Evolutionary conservation across 768 basidiomycete species (phyloP), one percentile per base, ranked within the genome.

Genomic region (Boletus rubroflammeus): DNA sequence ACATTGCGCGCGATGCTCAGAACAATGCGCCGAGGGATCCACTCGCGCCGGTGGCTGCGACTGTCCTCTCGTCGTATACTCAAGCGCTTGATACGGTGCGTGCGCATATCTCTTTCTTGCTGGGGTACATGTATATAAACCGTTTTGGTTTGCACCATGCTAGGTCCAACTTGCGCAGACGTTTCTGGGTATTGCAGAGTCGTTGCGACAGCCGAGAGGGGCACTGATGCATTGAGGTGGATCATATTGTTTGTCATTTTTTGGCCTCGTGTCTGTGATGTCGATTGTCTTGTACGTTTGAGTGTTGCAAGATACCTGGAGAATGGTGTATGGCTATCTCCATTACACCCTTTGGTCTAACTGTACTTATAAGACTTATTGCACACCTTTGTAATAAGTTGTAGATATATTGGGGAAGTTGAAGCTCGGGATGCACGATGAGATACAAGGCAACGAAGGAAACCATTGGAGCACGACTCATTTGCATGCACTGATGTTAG

Each of bases 121-220:
- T 13, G 4, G 9, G 14, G 13, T 31, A 15, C 13, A n/a, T 32
- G 23, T 2, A 28, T n/a, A 1, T 14, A 17, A 17, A 26, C 7
- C 3, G 11, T 31, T 44, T 13, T 6, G 21, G 19, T 17, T 15
- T 51, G n/a, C n/a, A n/a, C 7, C 15, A 10, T 6, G 3, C 35
- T 11, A 84, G 82, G 72, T 83, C 13, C 76, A 74, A 54, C 73
- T 84, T 10, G 77, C 82, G 0, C 73, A 83, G 59, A 79, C 83
- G 3, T 84, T 85, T 74, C 61, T 84, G 23, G 77, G 76, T 29
- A 75, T 84, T 50, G 81, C 82, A 0, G 80, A 82, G 49, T 82
- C 83, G 1, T 62, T 85, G 66, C 73, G 74, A 57, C 85, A 80
- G 59, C 78, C 82, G 5, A 69, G 83, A 59, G 83, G 78, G 1